Percentiles rank a stretch among this genome's conserved stretches.
Conservation (phyloP, 768 basidiomycete species). For the Serendipita vermifera region DNA sequence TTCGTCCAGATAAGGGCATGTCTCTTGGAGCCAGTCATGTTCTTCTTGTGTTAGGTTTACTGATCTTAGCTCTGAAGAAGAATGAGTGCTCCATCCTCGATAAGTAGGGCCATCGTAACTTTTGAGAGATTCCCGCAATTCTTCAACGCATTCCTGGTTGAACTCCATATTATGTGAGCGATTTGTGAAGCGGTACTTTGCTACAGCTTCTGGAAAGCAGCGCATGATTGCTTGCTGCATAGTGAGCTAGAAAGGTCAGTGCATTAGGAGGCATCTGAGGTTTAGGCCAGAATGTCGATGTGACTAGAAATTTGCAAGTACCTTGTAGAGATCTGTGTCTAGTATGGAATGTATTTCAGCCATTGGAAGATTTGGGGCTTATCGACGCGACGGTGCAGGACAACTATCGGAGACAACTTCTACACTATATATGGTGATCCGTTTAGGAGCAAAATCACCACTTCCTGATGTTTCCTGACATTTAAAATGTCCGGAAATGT, state of each 20-base stretch:
- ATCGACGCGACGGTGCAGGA: no score
- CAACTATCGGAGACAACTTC: no score
- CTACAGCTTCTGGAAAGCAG: conserved; percentile 59
- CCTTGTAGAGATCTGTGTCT: conserved; percentile 95
- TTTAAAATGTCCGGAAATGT: no score
- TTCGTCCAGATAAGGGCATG: conserved; percentile 61
- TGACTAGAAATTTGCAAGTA: conserved; percentile 20
- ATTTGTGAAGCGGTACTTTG: conserved; percentile 70
- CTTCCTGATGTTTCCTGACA: no score
- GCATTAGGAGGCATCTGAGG: not conserved
- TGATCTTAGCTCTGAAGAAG: conserved; percentile 47
- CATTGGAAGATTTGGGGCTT: no score
- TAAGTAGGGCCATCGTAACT: no score
- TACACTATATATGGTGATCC: no score
- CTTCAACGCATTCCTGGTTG: conserved; percentile 49
- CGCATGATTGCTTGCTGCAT: conserved; percentile 89
- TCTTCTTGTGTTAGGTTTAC: conserved; percentile 50
- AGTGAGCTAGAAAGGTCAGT: no score
- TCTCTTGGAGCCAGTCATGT: conserved; percentile 44
- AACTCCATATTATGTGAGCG: conserved; percentile 54
- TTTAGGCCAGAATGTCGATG: conserved; percentile 8
- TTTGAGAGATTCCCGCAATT: conserved; percentile 41
- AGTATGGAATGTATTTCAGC: conserved; percentile 42
- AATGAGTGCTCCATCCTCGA: conserved; percentile 3
- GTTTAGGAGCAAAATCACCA: no score